Conservation (phyloP, 306 rosid species). For the Pyrus bretschneideri region DNA sequence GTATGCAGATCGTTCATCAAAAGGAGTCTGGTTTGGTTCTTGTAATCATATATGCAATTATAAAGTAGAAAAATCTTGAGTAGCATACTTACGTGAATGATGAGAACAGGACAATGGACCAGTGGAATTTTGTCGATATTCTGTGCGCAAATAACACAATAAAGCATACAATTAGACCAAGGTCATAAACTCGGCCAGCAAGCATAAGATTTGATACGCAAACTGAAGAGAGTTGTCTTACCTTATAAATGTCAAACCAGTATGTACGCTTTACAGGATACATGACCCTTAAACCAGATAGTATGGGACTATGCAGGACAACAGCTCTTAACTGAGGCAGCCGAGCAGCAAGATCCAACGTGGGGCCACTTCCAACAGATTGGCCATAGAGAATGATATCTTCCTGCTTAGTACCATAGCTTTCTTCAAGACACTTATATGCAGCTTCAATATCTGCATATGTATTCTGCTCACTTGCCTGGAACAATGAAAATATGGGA, state of each 20-base stretch:
- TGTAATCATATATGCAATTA: not conserved
- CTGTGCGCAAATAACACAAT: constrained; percentile 38
- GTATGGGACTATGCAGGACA: constrained; percentile 89
- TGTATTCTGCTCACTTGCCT: constrained; percentile 96
- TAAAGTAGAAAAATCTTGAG: constrained; percentile 9
- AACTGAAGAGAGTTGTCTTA: constrained; percentile 11
- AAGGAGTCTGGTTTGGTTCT: too few relatives aligned
- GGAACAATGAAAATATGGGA: constrained; percentile 28
- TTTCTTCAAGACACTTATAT: constrained; percentile 86
- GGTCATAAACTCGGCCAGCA: constrained; percentile 3
- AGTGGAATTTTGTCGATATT: constrained; percentile 84
- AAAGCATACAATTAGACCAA: constrained; percentile 6
- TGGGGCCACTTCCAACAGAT: constrained; percentile 96
- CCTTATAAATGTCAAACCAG: constrained; percentile 98
- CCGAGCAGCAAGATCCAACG: constrained; percentile 82
- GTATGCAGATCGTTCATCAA: too few relatives aligned
- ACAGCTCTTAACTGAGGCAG: constrained; percentile 82
- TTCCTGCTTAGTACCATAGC: constrained; percentile 80
- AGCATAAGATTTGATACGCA: not conserved
- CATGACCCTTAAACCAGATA: constrained; percentile 93
- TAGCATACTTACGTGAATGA: constrained; percentile 74
- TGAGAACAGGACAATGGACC: constrained; percentile 82
- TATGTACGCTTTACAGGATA: constrained; percentile 87
- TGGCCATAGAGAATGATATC: constrained; percentile 86
- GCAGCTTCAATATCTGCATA: constrained; percentile 92